Evolutionary conservation across 1,139 yeast species (phyloP), one percentile per base, ranked within the genome.

Genomic region (Blastobotrys proliferans): DNA sequence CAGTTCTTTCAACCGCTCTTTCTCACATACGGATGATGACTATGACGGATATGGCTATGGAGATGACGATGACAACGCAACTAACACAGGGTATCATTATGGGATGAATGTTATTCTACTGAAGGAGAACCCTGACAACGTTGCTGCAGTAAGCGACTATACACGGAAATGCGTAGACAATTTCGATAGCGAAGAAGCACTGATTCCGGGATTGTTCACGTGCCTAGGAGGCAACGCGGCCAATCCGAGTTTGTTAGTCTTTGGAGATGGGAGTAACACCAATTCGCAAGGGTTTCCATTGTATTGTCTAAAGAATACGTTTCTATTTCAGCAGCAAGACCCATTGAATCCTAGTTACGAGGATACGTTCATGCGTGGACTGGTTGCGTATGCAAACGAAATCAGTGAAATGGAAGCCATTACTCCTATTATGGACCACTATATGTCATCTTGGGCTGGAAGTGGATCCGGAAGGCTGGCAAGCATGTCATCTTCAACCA

Each of bases 241-340:
- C 2, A 38, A 38, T 24, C 41, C 41, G n/a, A 22, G 29, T 18
- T n/a, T 29, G 20, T 13, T 38, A 14, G 10, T 38, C 6, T n/a
- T 38, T n/a, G 4, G 29, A 24, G 22, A 30, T 28, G 20, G n/a
- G 14, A 3, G 18, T 3, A 20, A n/a, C 10, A 16, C 27, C 16
- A 34, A n/a, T n/a, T n/a, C 43, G 14, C 35, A 40, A 16, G 35
- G 43, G 25, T 40, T 34, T 20, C 43, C 43, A 4, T 6, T 40
- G 5, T 40, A 32, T 13, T 14, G 28, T 3, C 28, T 40, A 13
- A 40, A 40, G 9, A 21, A 40, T 4, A 28, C 43, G n/a, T 4
- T 40, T 16, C 13, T 40, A 3, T 14, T 11, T 6, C 21, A 29
- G 11, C 16, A 29, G n/a, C 18, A 10, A 4, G 30, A 24, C 3